Base-by-base conservation (phyloP, 768 basidiomycete species). In the Kwoniella dejecticola region DNA sequence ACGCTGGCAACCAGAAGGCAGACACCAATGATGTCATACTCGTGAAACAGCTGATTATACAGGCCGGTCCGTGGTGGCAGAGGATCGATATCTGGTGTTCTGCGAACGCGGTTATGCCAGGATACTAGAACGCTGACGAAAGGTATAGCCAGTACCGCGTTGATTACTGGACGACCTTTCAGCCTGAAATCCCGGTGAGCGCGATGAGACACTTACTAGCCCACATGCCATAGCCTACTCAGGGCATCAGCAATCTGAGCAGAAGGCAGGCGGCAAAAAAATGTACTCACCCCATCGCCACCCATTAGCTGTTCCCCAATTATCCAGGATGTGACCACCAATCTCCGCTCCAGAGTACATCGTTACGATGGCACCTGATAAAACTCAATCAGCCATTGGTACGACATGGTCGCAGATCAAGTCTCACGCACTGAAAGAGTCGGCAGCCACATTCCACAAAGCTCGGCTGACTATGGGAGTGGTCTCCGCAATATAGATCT, bases 321-420 rank as follows among this genome's bases (percentile, higher is more conserved):
- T 48, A 23, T 48, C 56, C 23, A 57, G 23, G 19, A 57, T 48
- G 11, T 49, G 44, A 15, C 56, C 56, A 27, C 56, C 56, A 24
- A 57, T 57, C 33, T 57, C 56, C 13, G 56, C 30, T 23, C 56
- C 56, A 29, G 56, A 47, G 40, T 57, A 57, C 56, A 57, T 57
- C 5, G 56, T 48, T 13, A 57, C 56, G 23, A 57, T 48, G 2
- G 56, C 26, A 31, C 54, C 54, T 56, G 26, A n/a, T n/a, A n/a
- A n/a, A n/a, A n/a, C n/a, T n/a, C n/a, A n/a, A n/a, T n/a, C n/a
- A n/a, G n/a, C n/a, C n/a, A n/a, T n/a, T n/a, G n/a, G n/a, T n/a
- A 36, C 33, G 33, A 36, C 33, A 36, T 36, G 15, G 33, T 36
- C n/a, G n/a, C n/a, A n/a, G n/a, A n/a, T n/a, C n/a, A n/a, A n/a